Conservation (phyloP, 2,329 filamentous ascomycete genomes). For the Pseudovirgaria hyperparasitica region DNA sequence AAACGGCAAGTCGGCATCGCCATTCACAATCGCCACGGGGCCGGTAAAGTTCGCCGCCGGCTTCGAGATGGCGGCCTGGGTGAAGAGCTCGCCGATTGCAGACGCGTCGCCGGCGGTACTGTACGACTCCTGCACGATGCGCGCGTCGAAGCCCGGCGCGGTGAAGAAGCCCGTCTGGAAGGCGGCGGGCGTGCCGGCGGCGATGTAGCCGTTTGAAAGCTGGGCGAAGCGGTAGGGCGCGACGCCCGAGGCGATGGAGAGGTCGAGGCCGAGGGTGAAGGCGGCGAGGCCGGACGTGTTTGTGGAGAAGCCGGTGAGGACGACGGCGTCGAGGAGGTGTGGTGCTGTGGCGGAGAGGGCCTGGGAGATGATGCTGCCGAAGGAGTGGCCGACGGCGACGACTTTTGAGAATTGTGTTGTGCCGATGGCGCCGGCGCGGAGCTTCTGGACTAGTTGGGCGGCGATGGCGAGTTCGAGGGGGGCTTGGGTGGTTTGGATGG, state of each 20-base stretch:
- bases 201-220: slow-evolving; percentile 6
- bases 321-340: slow-evolving; percentile 20
- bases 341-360: slow-evolving; percentile 21
- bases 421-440: slow-evolving; percentile 17
- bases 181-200: slow-evolving; percentile 1
- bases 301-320: slow-evolving; percentile 24
- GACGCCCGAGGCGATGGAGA: slow-evolving; percentile 6
- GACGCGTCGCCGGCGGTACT: slow-evolving; percentile 4
- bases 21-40: slow-evolving; percentile 6
- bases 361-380: slow-evolving; percentile 23
- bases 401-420: slow-evolving; percentile 19
- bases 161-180: slow-evolving; percentile 7
- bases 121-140: slow-evolving; percentile 4
- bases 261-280: slow-evolving; percentile 12
- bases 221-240: slow-evolving; percentile 3
- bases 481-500: slow-evolving; percentile 24
- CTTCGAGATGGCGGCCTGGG: slow-evolving; percentile 2
- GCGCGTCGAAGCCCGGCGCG: slow-evolving; percentile 5
- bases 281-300: slow-evolving; percentile 10
- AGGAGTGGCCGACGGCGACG: slow-evolving; percentile 28
- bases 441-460: slow-evolving; percentile 17
- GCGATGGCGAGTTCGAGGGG: slow-evolving; percentile 24
- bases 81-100: slow-evolving; percentile 6
- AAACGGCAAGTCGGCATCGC: slow-evolving; percentile 6
- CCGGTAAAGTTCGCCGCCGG: slow-evolving; percentile 3